Conservation (phyloP, 345 rosid genomes). For the Raphanus raphanistrum region DNA sequence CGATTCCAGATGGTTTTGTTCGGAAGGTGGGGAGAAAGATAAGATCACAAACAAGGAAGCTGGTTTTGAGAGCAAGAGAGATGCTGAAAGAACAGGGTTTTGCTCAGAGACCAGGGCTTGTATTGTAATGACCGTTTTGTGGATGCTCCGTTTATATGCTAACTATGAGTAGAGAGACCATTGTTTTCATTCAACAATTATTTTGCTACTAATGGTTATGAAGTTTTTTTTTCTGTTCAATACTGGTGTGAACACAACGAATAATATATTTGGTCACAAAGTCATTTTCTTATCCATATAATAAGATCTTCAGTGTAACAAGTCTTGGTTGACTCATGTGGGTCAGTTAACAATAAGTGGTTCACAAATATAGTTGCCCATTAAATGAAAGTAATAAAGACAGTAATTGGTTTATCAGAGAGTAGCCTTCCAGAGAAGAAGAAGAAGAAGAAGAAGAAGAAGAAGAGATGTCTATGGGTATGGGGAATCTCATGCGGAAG, state of each 20-base stretch:
- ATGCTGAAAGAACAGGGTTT: conserved; percentile 64
- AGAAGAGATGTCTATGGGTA: conserved; percentile 25
- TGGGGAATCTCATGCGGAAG: conserved; percentile 23
- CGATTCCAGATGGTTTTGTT: conserved; percentile 70
- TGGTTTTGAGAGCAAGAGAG: conserved; percentile 64
- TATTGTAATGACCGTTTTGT: conserved; percentile 67
- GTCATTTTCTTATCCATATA: neutral
- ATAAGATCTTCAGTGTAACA: too few relatives aligned
- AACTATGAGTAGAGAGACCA: neutral
- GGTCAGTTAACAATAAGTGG: neutral
- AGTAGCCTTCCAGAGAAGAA: neutral
- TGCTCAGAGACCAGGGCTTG: conserved; percentile 83
- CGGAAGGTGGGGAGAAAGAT: conserved; percentile 46
- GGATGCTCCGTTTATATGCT: conserved; percentile 55
- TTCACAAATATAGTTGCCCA: neutral
- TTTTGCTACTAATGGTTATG: neutral
- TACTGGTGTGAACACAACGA: neutral
- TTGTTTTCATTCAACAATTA: neutral
- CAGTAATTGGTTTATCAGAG: neutral
- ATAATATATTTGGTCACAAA: neutral
- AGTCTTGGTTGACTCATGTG: too few relatives aligned
- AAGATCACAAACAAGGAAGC: conserved; percentile 51
- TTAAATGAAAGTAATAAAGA: too few relatives aligned
- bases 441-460: conserved; percentile 31
- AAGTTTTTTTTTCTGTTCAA: neutral